Percentiles rank a stretch among this genome's conserved stretches.
These are phyloP conservation scores for Phalaenopsis hybrid DNA, from an alignment of 116 monocot genomes.

Conservation along the genomic window DNA sequence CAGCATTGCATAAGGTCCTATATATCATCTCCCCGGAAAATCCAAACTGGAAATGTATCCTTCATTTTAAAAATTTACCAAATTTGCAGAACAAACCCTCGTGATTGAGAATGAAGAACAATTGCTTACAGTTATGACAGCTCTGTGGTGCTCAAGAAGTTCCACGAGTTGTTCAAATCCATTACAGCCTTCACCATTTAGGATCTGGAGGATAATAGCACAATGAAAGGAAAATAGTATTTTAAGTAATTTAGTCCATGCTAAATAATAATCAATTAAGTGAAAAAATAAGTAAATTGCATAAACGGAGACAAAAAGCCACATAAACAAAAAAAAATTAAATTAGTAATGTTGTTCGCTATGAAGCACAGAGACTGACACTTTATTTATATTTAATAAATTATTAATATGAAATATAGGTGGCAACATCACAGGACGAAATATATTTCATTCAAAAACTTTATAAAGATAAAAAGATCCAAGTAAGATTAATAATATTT, in stretches of 20 bases:
- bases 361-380: neutral
- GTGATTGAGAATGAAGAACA: neutral
- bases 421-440: no score
- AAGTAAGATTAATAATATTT: no score
- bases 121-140: slow-evolving; percentile 35
- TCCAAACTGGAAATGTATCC: slow-evolving; percentile 30
- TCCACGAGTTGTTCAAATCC: slow-evolving; percentile 35
- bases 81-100: neutral
- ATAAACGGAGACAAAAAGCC: neutral
- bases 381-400: no score
- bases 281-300: no score
- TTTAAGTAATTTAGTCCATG: neutral
- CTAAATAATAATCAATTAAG: no score
- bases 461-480: no score
- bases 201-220: slow-evolving; percentile 11
- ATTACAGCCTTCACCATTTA: slow-evolving; percentile 14
- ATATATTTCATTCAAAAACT: no score
- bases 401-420: no score
- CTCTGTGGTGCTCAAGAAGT: slow-evolving; percentile 29
- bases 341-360: neutral
- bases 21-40: slow-evolving; percentile 34
- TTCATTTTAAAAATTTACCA: neutral
- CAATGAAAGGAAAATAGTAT: neutral
- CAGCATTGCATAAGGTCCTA: slow-evolving; percentile 18
- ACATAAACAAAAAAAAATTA: neutral